A percentile compares a stretch with the other conserved stretches of the same genome.
phyloP scores from a whole-genome alignment of 2,329 filamentous ascomycete species.

The Clonostachys solani region DNA sequence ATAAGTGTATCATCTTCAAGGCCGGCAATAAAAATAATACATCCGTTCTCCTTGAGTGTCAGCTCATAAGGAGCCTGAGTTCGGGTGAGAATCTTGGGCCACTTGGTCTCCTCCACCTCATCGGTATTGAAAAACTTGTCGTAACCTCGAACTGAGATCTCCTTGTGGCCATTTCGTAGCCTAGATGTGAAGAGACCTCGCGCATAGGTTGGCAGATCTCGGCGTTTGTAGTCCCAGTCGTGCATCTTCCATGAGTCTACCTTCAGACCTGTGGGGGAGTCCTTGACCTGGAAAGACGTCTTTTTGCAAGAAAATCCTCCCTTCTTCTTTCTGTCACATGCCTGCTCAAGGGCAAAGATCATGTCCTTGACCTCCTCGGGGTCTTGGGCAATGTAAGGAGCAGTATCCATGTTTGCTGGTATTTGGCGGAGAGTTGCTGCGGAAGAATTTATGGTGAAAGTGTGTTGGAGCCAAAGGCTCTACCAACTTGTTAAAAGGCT shows the following conservation, averaged over 20 bases:
- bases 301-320: slow-evolving; percentile 72
- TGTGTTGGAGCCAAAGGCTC: no score
- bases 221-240: slow-evolving; percentile 94
- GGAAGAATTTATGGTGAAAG: no score
- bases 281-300: slow-evolving; percentile 65
- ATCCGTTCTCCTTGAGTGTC: slow-evolving; percentile 98
- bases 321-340: slow-evolving; percentile 49
- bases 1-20: slow-evolving; percentile 84
- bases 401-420: slow-evolving; percentile 6
- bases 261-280: slow-evolving; percentile 57
- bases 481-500: no score
- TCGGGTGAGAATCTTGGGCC: slow-evolving; percentile 70
- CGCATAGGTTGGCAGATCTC: slow-evolving; percentile 83
- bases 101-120: slow-evolving; percentile 78
- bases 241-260: slow-evolving; percentile 92
- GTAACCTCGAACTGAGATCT: slow-evolving; percentile 87
- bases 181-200: slow-evolving; percentile 89
- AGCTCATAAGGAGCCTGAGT: slow-evolving; percentile 90
- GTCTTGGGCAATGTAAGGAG: slow-evolving; percentile 68
- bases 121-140: slow-evolving; percentile 98
- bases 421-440: no score
- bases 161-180: slow-evolving; percentile 57
- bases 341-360: slow-evolving; percentile 57
- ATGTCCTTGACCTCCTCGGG: slow-evolving; percentile 62
- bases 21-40: slow-evolving; percentile 95